phyloP scores from a whole-genome alignment of 1,284 basidiomycete species.

The Hemileia vastatrix region DNA sequence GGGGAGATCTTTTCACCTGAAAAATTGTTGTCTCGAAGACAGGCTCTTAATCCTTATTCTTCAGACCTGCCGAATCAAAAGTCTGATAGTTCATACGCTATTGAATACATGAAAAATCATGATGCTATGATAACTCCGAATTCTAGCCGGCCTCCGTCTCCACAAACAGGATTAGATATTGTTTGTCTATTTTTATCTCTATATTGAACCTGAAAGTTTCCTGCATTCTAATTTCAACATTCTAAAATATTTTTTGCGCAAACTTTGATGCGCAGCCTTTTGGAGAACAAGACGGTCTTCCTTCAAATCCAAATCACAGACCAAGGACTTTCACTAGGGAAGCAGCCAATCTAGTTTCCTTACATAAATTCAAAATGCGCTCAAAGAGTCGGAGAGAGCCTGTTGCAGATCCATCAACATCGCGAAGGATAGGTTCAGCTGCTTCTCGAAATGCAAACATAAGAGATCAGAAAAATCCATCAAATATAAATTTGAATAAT shows the following conservation, averaged over 20 bases:
- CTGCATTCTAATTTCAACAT: background rate
- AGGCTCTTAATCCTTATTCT: background rate
- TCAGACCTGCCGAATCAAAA: background rate
- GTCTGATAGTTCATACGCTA: background rate
- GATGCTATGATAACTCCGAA: slow-evolving; percentile 11
- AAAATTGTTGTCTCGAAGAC: background rate
- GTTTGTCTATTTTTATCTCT: slow-evolving; percentile 1
- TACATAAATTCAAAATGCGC: slow-evolving; percentile 18
- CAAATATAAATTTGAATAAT: no score
- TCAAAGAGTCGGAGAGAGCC: background rate
- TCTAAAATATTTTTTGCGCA: background rate
- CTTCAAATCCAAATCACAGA: slow-evolving; percentile 15
- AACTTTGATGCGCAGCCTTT: slow-evolving; percentile 7
- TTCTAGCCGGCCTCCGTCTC: slow-evolving; percentile 13
- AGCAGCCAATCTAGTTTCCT: slow-evolving; percentile 18
- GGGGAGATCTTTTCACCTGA: background rate
- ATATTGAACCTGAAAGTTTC: background rate
- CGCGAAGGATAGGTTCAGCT: background rate
- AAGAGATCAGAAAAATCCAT: no score
- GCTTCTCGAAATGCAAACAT: slow-evolving; percentile 4
- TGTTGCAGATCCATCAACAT: background rate
- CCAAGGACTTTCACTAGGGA: slow-evolving; percentile 21
- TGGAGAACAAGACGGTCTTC: slow-evolving; percentile 20
- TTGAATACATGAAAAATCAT: background rate
- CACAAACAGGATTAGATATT: slow-evolving; percentile 15